These are phyloP conservation scores for Nemania sp. DNA, from an alignment of 2,329 filamentous ascomycete genomes.

Conservation along the genomic window DNA sequence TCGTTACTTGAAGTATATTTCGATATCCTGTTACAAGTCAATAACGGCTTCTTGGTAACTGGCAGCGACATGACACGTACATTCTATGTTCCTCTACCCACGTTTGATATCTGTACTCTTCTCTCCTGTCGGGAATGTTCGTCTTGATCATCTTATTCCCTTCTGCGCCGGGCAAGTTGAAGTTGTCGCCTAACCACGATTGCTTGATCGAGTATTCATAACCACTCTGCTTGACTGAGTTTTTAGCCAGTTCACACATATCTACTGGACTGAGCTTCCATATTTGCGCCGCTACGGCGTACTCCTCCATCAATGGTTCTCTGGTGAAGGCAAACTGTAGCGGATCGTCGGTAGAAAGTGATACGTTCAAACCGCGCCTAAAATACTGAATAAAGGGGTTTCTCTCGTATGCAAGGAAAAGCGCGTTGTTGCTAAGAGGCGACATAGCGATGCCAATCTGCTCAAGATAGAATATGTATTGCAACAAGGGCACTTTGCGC, in stretches of 20 bases:
- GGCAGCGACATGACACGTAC: conserved; percentile 56
- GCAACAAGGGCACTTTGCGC: conserved; percentile 89
- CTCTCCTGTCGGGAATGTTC: conserved; percentile 91
- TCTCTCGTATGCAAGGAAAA: conserved; percentile 94
- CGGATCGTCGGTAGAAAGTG: conserved; percentile 93
- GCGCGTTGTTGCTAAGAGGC: conserved; percentile 95
- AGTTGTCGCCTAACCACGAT: conserved; percentile 85
- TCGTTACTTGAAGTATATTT: conserved; percentile 37
- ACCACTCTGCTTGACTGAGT: conserved; percentile 92
- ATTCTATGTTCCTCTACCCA: conserved; percentile 81
- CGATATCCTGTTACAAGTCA: conserved; percentile 34
- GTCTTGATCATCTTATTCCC: conserved; percentile 96
- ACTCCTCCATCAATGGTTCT: conserved; percentile 96
- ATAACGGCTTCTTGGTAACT: background rate
- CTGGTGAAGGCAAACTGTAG: conserved; percentile 98
- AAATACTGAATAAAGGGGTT: conserved; percentile 98
- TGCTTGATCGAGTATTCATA: conserved; percentile 90
- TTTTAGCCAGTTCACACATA: conserved; percentile 97
- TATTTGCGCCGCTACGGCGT: conserved; percentile 96
- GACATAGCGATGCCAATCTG: conserved; percentile 99
- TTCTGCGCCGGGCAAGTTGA: conserved; percentile 73
- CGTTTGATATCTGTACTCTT: conserved; percentile 88
- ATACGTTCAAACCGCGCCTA: conserved; percentile 91
- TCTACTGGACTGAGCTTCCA: conserved; percentile 97
- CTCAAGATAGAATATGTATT: conserved; percentile 97